Conservation (phyloP, 2,329 filamentous ascomycete species). For the Aurifilum marmelostoma region DNA sequence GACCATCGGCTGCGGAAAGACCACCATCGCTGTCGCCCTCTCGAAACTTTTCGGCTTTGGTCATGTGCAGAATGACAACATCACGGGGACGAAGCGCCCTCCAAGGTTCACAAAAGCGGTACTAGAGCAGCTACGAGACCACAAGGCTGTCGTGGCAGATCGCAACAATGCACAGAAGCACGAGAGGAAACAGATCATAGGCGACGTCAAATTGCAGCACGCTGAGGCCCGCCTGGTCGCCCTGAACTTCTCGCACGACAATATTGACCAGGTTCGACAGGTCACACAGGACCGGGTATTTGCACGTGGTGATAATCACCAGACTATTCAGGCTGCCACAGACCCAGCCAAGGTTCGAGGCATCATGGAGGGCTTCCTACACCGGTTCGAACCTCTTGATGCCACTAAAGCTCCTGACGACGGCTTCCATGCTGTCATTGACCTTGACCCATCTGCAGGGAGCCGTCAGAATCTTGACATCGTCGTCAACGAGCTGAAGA, state of each 20-base stretch:
- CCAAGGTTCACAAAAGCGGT: constrained; percentile 76
- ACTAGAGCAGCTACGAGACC: constrained; percentile 63
- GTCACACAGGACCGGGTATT: constrained; percentile 81
- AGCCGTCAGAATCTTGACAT: constrained; percentile 87
- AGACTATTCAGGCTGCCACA: constrained; percentile 89
- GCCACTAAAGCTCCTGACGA: constrained; percentile 71
- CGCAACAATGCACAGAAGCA: constrained; percentile 90
- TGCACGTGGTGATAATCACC: constrained; percentile 90
- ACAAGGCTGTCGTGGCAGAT: constrained; percentile 83
- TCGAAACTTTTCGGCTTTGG: constrained; percentile 86
- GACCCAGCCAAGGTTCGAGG: constrained; percentile 73
- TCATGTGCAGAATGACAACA: constrained; percentile 96
- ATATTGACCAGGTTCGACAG: constrained; percentile 72
- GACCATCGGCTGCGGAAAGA: constrained; percentile 96
- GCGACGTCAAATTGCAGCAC: constrained; percentile 67
- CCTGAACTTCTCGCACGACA: constrained; percentile 83
- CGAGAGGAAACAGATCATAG: constrained; percentile 85
- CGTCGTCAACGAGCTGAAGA: constrained; percentile 71
- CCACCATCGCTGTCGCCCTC: constrained; percentile 83
- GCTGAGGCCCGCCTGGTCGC: constrained; percentile 75
- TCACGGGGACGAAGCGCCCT: constrained; percentile 74
- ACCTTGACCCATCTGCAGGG: constrained; percentile 76
- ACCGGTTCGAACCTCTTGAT: constrained; percentile 80
- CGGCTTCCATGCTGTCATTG: constrained; percentile 81
- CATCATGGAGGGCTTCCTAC: constrained; percentile 94